Evolutionary conservation across 352 stramenopile genomes (phyloP).

Genomic region (Phytophthora rubi): DNA sequence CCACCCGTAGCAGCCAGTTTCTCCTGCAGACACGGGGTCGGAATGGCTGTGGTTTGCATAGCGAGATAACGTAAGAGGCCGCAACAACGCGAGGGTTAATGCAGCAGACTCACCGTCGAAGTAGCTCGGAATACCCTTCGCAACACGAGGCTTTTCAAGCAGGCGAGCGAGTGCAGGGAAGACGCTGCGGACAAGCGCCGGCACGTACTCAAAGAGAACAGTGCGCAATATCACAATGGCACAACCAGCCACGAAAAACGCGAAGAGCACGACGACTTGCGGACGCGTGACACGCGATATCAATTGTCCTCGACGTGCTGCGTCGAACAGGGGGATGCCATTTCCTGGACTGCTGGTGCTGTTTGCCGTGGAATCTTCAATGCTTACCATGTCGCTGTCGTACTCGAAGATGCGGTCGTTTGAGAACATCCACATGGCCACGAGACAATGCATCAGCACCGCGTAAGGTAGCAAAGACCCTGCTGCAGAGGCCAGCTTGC

Average conservation of each 20-base stretch:
- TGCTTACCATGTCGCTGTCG: conserved; percentile 28
- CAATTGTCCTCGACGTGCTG: conserved; percentile 49
- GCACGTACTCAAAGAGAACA: conserved; percentile 75
- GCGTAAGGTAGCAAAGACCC: conserved; percentile 76
- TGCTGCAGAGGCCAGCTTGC: conserved; percentile 63
- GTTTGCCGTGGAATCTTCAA: conserved; percentile 11
- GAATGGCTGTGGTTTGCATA: conserved; percentile 47
- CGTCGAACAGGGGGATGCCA: conserved; percentile 63
- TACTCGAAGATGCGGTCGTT: conserved; percentile 87
- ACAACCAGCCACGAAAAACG: conserved; percentile 64
- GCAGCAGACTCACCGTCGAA: conserved; percentile 62
- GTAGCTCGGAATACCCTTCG: conserved; percentile 82
- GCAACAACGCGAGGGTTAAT: neutral
- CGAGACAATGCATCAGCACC: conserved; percentile 72
- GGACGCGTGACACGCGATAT: conserved; percentile 67
- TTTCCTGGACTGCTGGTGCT: conserved; percentile 44
- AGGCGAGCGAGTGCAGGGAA: conserved; percentile 61
- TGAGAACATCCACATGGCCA: conserved; percentile 89
- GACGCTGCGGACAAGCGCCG: conserved; percentile 59
- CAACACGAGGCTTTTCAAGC: conserved; percentile 60
- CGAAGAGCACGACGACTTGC: conserved; percentile 81
- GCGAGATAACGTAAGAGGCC: neutral
- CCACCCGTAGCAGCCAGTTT: conserved; percentile 47
- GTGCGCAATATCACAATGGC: conserved; percentile 57
- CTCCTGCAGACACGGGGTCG: conserved; percentile 60